Evolutionary conservation across 768 basidiomycete species (phyloP).

Genomic region (Tephrocybe sp.): DNA sequence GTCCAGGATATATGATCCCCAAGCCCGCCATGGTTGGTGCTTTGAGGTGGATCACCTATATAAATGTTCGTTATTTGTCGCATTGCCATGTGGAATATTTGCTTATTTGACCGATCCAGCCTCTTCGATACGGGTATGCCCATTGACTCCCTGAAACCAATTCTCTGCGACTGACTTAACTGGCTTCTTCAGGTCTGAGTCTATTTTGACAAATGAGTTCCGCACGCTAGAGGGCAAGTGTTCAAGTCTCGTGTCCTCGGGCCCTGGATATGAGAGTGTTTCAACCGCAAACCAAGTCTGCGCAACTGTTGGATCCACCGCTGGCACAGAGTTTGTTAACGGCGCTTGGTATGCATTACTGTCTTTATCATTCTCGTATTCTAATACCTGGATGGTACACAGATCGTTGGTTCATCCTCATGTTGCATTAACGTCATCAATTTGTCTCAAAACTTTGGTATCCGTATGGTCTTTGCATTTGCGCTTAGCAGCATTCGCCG

Average conservation of each 20-base stretch:
- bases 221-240: constrained; percentile 64
- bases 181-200: constrained; percentile 54
- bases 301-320: constrained; percentile 60
- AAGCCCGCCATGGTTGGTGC: constrained; percentile 58
- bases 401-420: neutral
- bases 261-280: constrained; percentile 60
- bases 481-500: constrained; percentile 56
- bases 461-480: constrained; percentile 62
- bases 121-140: constrained; percentile 41
- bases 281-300: constrained; percentile 72
- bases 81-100: neutral
- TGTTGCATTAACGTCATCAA: neutral
- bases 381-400: constrained; percentile 23
- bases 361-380: constrained; percentile 48
- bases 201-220: constrained; percentile 81
- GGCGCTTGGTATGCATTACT: constrained; percentile 53
- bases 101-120: constrained; percentile 23
- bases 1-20: constrained; percentile 34
- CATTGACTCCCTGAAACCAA: constrained; percentile 47
- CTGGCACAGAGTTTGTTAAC: constrained; percentile 58
- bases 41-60: constrained; percentile 63
- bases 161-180: constrained; percentile 27
- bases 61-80: constrained; percentile 44
- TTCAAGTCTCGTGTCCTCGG: constrained; percentile 58
- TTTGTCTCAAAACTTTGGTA: constrained; percentile 57